phyloP scores from a whole-genome alignment of 106 monocot species.

The Hemerocallis citrina region DNA sequence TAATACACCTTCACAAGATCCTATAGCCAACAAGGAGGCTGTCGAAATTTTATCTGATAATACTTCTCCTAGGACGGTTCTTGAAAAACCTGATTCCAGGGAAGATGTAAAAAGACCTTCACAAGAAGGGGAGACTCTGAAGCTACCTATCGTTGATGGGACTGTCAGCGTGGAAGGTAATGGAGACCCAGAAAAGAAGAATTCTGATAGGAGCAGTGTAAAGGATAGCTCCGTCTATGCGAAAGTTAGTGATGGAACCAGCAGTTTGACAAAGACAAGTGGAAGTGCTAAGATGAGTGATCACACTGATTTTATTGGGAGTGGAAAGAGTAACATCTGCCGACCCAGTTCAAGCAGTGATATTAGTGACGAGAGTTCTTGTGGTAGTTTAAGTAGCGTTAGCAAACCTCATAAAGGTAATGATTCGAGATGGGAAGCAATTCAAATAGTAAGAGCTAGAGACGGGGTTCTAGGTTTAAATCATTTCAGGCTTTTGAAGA shows the following conservation, averaged over 20 bases:
- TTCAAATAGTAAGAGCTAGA: slow-evolving; percentile 20
- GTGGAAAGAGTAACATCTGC: slow-evolving; percentile 36
- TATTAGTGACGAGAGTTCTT: slow-evolving; percentile 35
- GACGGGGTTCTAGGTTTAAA: slow-evolving; percentile 43
- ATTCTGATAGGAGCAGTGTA: slow-evolving; percentile 14
- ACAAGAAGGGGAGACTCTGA: slow-evolving; percentile 1
- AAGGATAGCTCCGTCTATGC: slow-evolving; percentile 22
- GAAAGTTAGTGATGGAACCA: slow-evolving; percentile 24
- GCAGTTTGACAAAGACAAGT: slow-evolving; percentile 18
- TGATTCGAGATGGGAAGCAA: slow-evolving; percentile 49
- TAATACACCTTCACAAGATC: slow-evolving; percentile 9
- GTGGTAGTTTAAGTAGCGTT: slow-evolving; percentile 31
- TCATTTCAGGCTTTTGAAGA: slow-evolving; percentile 52
- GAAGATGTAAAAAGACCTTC: slow-evolving; percentile 3
- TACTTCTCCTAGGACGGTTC: slow-evolving; percentile 7
- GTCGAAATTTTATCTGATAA: slow-evolving; percentile 2
- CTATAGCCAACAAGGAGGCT: slow-evolving; percentile 12
- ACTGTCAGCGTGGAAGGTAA: slow-evolving; percentile 1
- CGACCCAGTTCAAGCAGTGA: slow-evolving; percentile 34
- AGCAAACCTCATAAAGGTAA: slow-evolving; percentile 46
- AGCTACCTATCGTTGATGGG: slow-evolving; percentile 3
- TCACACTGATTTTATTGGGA: slow-evolving; percentile 17
- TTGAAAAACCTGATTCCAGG: not conserved
- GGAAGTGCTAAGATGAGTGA: slow-evolving; percentile 27
- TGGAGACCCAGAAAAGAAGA: slow-evolving; percentile 18